phyloP scores from a whole-genome alignment of 352 stramenopile species.

The Saprolegnia parasitica region DNA sequence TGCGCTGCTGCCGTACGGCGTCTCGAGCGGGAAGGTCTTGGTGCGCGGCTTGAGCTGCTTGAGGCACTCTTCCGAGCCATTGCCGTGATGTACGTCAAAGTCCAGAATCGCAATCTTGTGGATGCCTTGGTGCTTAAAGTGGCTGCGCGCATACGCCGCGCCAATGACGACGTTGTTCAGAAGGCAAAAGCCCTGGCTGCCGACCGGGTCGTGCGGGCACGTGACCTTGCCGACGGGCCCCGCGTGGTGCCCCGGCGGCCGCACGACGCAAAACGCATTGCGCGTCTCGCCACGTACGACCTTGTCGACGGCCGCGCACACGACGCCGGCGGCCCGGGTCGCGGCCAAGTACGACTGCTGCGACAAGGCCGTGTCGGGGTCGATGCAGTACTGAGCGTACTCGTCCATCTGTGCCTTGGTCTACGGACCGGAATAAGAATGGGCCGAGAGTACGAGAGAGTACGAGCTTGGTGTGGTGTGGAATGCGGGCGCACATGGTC shows the following conservation, averaged over 20 bases:
- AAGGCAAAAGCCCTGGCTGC: conserved; percentile 93
- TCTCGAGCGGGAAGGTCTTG: conserved; percentile 76
- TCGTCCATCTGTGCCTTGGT: background rate
- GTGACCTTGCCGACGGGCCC: conserved; percentile 91
- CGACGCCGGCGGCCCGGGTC: conserved; percentile 68
- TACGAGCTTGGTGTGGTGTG: conserved; percentile 16
- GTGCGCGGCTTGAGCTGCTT: conserved; percentile 86
- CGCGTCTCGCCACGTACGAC: conserved; percentile 83
- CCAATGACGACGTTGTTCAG: conserved; percentile 98
- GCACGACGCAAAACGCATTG: conserved; percentile 96
- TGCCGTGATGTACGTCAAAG: conserved; percentile 98
- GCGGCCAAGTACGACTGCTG: conserved; percentile 70
- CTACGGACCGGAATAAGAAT: background rate
- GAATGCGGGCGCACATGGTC: conserved; percentile 40
- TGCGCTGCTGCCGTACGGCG: conserved; percentile 86
- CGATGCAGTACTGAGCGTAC: conserved; percentile 32
- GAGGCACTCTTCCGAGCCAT: conserved; percentile 96
- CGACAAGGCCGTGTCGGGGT: conserved; percentile 80
- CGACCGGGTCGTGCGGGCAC: conserved; percentile 87
- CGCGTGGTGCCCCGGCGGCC: conserved; percentile 96
- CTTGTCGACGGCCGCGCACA: conserved; percentile 81
- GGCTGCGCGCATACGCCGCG: conserved; percentile 91
- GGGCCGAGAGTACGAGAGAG: background rate
- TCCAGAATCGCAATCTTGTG: conserved; percentile 95
- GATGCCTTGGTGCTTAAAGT: conserved; percentile 89